These are phyloP conservation scores for Phytophthora rubi DNA, from an alignment of 352 stramenopile species.

Conservation along the genomic window DNA sequence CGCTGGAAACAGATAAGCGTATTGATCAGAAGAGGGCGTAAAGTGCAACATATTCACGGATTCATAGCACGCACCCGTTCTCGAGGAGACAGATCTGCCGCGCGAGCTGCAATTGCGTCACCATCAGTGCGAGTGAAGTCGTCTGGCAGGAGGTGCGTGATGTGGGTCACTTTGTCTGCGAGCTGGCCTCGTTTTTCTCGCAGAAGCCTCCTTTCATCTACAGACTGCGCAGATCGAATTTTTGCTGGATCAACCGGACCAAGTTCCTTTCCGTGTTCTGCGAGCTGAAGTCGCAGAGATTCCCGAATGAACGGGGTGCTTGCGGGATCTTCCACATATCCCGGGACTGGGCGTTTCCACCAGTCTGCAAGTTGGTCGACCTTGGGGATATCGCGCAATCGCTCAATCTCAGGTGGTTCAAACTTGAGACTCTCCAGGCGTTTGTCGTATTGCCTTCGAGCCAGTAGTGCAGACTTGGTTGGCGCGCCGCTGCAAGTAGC, in stretches of 20 bases:
- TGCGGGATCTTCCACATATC: constrained; percentile 65
- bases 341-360: constrained; percentile 56
- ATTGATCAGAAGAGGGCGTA: background rate
- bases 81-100: constrained; percentile 48
- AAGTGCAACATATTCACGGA: background rate
- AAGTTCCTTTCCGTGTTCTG: constrained; percentile 34
- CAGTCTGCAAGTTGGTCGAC: constrained; percentile 48
- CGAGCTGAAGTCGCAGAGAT: constrained; percentile 59
- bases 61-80: constrained; percentile 38
- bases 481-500: constrained; percentile 41
- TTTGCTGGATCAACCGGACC: constrained; percentile 59
- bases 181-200: constrained; percentile 46
- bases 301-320: constrained; percentile 36
- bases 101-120: constrained; percentile 32
- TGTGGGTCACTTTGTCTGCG: constrained; percentile 52
- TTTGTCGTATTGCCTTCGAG: constrained; percentile 37
- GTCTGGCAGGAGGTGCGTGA: constrained; percentile 39
- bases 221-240: constrained; percentile 41
- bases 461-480: constrained; percentile 49
- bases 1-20: constrained; percentile 8
- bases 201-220: constrained; percentile 41
- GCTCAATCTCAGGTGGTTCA: constrained; percentile 58
- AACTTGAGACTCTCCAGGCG: constrained; percentile 56
- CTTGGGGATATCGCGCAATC: constrained; percentile 59
- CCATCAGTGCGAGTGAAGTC: constrained; percentile 38